phyloP scores from a whole-genome alignment of 2,329 filamentous ascomycete species.

The Neopestalotiopsis rosae region DNA sequence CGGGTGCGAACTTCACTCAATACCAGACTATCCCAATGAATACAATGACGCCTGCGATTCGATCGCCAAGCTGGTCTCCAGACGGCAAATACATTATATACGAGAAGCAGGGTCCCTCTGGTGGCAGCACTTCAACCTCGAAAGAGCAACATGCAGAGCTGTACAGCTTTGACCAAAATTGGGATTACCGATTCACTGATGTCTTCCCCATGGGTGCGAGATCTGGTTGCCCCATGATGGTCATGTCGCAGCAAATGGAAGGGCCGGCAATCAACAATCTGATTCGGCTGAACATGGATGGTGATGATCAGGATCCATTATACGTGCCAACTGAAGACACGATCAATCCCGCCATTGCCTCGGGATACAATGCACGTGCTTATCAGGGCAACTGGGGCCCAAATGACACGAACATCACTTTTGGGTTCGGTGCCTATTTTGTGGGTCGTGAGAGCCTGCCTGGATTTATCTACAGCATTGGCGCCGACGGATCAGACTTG shows the following conservation, averaged over 20 bases:
- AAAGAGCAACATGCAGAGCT: not conserved
- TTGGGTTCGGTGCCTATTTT: not conserved
- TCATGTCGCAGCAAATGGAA: not conserved
- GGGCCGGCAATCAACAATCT: not conserved
- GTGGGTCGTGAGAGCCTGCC: not conserved
- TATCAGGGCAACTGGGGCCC: not conserved
- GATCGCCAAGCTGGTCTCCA: constrained; percentile 2
- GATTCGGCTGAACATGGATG: not conserved
- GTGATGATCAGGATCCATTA: not conserved
- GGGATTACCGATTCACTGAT: constrained; percentile 3
- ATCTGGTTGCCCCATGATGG: not conserved
- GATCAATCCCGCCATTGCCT: not conserved
- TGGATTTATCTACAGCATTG: constrained; percentile 5
- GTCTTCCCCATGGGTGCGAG: not conserved
- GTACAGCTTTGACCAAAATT: not conserved
- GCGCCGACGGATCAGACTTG: not conserved
- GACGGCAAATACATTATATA: constrained; percentile 7
- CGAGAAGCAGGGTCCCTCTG: not conserved
- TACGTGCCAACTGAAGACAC: not conserved
- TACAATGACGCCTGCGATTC: not conserved
- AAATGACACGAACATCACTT: constrained; percentile 3
- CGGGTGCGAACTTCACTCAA: not conserved
- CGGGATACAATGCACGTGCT: constrained; percentile 1
- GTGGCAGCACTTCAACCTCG: not conserved
- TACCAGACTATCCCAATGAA: not conserved